Base-by-base conservation (phyloP, 1,284 basidiomycete species). In the Leccinum huronense region DNA sequence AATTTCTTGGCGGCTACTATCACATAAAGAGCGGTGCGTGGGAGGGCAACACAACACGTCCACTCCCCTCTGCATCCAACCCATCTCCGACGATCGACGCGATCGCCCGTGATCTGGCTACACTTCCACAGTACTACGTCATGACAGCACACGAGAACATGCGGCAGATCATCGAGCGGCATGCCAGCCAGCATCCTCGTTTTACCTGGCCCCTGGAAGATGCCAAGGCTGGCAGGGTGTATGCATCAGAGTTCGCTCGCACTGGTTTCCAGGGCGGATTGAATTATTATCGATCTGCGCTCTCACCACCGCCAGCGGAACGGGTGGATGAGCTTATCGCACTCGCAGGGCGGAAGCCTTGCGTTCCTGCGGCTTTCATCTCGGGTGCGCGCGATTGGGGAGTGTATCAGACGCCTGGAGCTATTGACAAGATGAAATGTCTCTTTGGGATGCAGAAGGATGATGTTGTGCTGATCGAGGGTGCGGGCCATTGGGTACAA, bases 181-280 rank as follows among this genome's bases (percentile, higher is more conserved):
- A 73, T 5, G 75, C 65, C 9, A 40, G 38, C 58, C 63, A 40
- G 33, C 76, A 65, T 70, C 76, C 19, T 60, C 63, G 5, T 58
- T 62, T 57, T 76, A 79, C 58, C 19, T 88, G 86, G 86, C 73
- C 88, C 16, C 67, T 79, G 3, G 82, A 84, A 10, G 77, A 75
- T 0, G 84, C 83, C 56, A 77, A 86, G 8, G 74, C 66, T 1
- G 68, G 64, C 19, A 51, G 13, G 0, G 80, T 84, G 9, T 88
- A 84, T 66, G 79, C 80, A 3, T 64, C 75, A 36, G 82, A 84
- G 66, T 89, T 80, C 65, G 67, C 68, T 2, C 76, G 80, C 53
- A 85, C 83, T 3, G 85, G 87, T 1, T 88, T 88, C 65, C 87
- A 88, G 71, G 86, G 86, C 11, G 86, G 83, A 19, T 70, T 88